A percentile compares a stretch with the other conserved stretches of the same genome.
Evolutionary conservation across 768 basidiomycete genomes (phyloP).

Genomic region (Lactarius evosmus): DNA sequence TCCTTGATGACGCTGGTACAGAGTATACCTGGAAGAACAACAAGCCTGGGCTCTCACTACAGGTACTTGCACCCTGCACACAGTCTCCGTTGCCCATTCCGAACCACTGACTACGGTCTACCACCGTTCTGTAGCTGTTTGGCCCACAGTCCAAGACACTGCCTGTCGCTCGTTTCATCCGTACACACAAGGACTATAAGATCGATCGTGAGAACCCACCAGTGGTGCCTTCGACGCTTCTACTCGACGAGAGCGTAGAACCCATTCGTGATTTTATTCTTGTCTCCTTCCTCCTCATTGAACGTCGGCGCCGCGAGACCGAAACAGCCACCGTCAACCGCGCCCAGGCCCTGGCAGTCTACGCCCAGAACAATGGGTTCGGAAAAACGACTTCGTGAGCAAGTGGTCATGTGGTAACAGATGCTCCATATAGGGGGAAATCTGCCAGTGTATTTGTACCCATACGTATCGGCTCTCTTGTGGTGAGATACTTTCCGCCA

Average conservation of each 20-base stretch:
- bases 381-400: not conserved
- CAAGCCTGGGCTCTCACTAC: slow-evolving; percentile 19
- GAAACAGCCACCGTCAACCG: slow-evolving; percentile 14
- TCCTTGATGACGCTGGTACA: slow-evolving; percentile 18
- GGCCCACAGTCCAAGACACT: slow-evolving; percentile 23
- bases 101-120: not conserved
- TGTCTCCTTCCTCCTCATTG: slow-evolving; percentile 26
- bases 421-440: not conserved
- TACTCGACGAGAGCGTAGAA: slow-evolving; percentile 23
- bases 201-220: slow-evolving; percentile 16
- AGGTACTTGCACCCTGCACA: slow-evolving; percentile 5
- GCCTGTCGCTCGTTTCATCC: slow-evolving; percentile 27
- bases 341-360: not conserved
- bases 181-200: slow-evolving; percentile 16
- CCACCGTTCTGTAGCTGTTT: slow-evolving; percentile 11
- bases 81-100: not conserved
- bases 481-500: not conserved
- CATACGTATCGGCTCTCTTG: not conserved
- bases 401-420: not conserved
- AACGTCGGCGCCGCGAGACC: slow-evolving; percentile 26
- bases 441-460: not conserved
- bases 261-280: slow-evolving; percentile 22
- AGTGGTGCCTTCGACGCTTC: slow-evolving; percentile 23
- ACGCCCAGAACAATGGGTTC: not conserved
- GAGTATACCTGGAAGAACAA: slow-evolving; percentile 26